phyloP scores from a whole-genome alignment of 179 eudicot genomes.

The Drosera spatulata region DNA sequence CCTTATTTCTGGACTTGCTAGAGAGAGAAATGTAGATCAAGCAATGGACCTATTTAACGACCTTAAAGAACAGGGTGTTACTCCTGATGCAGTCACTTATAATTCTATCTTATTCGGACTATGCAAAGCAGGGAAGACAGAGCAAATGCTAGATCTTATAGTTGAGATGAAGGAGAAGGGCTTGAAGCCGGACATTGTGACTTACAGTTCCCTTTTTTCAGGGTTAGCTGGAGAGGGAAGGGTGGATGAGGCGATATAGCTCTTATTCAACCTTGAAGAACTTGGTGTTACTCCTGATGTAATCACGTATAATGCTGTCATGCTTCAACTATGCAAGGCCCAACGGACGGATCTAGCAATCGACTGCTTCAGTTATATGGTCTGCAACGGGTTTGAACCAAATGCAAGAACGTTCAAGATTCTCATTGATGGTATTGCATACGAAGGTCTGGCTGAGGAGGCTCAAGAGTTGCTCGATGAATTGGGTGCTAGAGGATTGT shows the following conservation, averaged over 20 bases:
- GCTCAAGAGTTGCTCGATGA: constrained; percentile 40
- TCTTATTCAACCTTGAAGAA: constrained; percentile 11
- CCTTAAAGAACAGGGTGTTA: too few relatives aligned
- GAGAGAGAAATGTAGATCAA: constrained; percentile 75
- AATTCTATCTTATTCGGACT: too few relatives aligned
- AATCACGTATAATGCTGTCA: constrained; percentile 60
- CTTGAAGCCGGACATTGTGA: too few relatives aligned
- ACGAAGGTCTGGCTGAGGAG: constrained; percentile 32
- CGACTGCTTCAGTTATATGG: constrained; percentile 36
- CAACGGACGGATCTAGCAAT: not conserved
- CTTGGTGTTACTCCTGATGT: constrained; percentile 58
- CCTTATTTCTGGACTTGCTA: constrained; percentile 6
- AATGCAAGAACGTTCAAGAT: constrained; percentile 72
- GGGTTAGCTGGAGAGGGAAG: too few relatives aligned
- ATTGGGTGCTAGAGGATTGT: constrained; percentile 42
- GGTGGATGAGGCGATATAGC: too few relatives aligned
- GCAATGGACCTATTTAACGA: constrained; percentile 38
- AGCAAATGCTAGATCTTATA: too few relatives aligned
- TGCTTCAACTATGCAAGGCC: constrained; percentile 68
- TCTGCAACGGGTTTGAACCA: constrained; percentile 66
- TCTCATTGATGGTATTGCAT: constrained; percentile 66
- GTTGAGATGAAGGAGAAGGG: too few relatives aligned
- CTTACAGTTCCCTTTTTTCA: too few relatives aligned
- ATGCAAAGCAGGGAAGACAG: too few relatives aligned
- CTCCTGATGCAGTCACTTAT: too few relatives aligned